Evolutionary conservation across 2,329 filamentous ascomycete genomes (phyloP), one percentile per base, ranked within the genome.

Genomic region (Epichloe typhina): DNA sequence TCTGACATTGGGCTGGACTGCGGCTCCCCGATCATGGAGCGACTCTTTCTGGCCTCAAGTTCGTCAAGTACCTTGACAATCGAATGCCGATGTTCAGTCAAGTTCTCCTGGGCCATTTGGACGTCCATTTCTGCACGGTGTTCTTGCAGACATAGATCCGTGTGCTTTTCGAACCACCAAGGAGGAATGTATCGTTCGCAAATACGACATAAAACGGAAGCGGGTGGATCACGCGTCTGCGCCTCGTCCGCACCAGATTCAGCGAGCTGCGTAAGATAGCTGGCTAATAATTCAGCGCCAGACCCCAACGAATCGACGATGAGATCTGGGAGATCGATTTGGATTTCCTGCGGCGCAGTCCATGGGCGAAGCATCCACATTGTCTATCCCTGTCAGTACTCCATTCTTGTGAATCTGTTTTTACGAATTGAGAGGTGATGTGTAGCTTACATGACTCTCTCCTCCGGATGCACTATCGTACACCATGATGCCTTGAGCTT

Each of bases 131-230:
- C 93, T 0, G 93, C 91, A 48, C 86, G 84, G 63, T 98, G 93
- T 64, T 98, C 93, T 64, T 97, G 90, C 50, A 96, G 74, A 62
- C 93, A 98, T 19, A 97, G 72, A 61, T 98, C 94, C 2, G 91
- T 95, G 65, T 98, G 93, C 67, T 97, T 98, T 69, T 98, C 93
- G 59, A 98, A 98, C 94, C 93, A 98, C 93, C 93, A 98, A 0
- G 91, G 89, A 4, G 88, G 88, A 54, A 98, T 97, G 55, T 96
- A 88, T 50, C 93, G 87, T 65, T 98, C 93, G 66, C 93, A 98
- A 50, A 98, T 97, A 49, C 93, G 88, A 66, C 93, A 98, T 15
- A 98, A 78, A 4, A 97, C 85, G 0, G 89, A 88, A 0, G 91
- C 89, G 3, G 88, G 88, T 5, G 88, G 88, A 9, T 88, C 83